These are phyloP conservation scores for Aspergillus steynii DNA, from an alignment of 495 filamentous ascomycete species.

Conservation along the genomic window DNA sequence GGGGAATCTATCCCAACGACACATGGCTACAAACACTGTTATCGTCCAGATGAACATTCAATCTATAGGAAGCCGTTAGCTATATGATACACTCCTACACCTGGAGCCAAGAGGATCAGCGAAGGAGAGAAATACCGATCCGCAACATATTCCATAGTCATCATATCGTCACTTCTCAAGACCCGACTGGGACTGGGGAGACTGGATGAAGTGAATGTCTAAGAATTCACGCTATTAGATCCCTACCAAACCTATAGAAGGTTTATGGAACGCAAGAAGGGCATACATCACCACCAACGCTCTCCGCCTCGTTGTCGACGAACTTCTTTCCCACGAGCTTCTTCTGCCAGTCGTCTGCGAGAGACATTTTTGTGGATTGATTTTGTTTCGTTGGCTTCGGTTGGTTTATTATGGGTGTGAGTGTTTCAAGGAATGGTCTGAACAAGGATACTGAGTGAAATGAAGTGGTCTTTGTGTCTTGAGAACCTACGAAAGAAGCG, in stretches of 20 bases:
- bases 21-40: neutral
- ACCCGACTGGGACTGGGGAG: neutral
- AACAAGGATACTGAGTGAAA: no score
- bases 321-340: neutral
- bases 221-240: no score
- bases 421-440: no score
- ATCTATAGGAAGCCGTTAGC: neutral
- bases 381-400: neutral
- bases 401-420: no score
- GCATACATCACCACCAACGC: neutral
- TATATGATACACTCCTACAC: no score
- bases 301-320: neutral
- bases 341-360: neutral
- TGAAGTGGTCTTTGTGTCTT: no score
- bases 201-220: neutral
- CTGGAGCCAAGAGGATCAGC: no score
- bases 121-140: neutral
- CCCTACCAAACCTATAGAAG: no score
- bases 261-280: neutral
- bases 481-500: no score
- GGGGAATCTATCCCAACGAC: neutral
- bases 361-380: neutral
- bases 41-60: neutral
- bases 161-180: neutral
- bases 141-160: neutral